Conservation (phyloP, 1,284 basidiomycete species). For the Vanrija humicola region DNA sequence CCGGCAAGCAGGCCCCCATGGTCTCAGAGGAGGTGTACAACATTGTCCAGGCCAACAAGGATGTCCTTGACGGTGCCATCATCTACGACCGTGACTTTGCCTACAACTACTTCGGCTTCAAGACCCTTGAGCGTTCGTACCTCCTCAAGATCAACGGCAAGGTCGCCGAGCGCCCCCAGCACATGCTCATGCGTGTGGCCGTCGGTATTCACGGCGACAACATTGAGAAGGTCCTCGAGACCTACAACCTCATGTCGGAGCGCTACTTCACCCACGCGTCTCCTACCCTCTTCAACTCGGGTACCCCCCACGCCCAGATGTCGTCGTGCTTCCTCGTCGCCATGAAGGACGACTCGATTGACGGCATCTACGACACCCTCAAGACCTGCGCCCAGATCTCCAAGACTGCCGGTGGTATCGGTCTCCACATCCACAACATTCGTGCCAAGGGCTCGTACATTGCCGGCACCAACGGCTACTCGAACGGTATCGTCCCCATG, state of each 20-base stretch:
- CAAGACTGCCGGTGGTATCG: constrained; percentile 98
- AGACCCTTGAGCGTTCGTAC: constrained; percentile 98
- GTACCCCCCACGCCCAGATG: constrained; percentile 90
- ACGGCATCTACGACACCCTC: constrained; percentile 98
- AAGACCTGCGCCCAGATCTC: constrained; percentile 99
- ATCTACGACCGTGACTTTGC: constrained; percentile 98
- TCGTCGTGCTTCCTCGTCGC: constrained; percentile 97
- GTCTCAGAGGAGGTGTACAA: constrained; percentile 86
- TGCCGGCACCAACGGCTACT: constrained; percentile 85
- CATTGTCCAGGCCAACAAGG: constrained; percentile 76
- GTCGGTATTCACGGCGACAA: constrained; percentile 93
- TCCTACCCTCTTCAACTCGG: constrained; percentile 97
- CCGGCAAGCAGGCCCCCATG: constrained; percentile 79
- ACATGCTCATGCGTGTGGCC: constrained; percentile 99
- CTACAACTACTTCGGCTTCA: constrained; percentile 98
- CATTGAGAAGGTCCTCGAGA: constrained; percentile 85
- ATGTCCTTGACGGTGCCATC: constrained; percentile 84
- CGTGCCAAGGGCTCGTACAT: constrained; percentile 80
- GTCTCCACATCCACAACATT: constrained; percentile 93
- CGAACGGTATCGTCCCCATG: constrained; percentile 99
- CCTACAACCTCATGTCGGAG: constrained; percentile 93
- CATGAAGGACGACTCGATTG: constrained; percentile 99
- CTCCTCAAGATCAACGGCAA: constrained; percentile 90
- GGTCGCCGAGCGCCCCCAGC: constrained; percentile 95
- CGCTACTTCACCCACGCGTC: constrained; percentile 97